These are phyloP conservation scores for Acaromyces ingoldii DNA, from an alignment of 1,284 basidiomycete species.

Conservation along the genomic window DNA sequence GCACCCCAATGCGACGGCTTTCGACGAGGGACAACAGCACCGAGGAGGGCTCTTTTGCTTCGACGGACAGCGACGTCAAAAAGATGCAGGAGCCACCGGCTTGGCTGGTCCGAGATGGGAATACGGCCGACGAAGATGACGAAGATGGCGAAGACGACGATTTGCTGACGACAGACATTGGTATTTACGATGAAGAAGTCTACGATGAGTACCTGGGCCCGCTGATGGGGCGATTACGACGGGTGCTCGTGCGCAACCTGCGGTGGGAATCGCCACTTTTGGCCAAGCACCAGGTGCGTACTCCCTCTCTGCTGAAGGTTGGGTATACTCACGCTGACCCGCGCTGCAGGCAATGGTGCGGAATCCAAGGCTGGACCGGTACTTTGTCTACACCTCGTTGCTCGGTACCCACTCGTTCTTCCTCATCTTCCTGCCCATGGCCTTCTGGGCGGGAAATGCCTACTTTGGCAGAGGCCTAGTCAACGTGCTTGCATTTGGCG, in stretches of 20 bases:
- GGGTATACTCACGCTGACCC: background rate
- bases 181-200: slow-evolving; percentile 25
- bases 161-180: slow-evolving; percentile 27
- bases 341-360: slow-evolving; percentile 13
- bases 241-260: slow-evolving; percentile 20
- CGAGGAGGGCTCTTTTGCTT: background rate
- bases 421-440: slow-evolving; percentile 76
- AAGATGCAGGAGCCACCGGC: background rate
- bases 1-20: too few relatives aligned
- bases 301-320: background rate
- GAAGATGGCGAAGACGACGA: slow-evolving; percentile 12
- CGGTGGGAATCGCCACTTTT: slow-evolving; percentile 22
- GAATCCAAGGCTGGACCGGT: slow-evolving; percentile 67
- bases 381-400: slow-evolving; percentile 84
- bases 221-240: slow-evolving; percentile 23
- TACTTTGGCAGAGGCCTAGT: slow-evolving; percentile 63
- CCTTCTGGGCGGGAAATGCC: slow-evolving; percentile 79
- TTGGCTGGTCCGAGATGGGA: background rate
- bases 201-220: slow-evolving; percentile 35
- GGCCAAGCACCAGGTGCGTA: slow-evolving; percentile 22
- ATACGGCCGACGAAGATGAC: slow-evolving; percentile 5
- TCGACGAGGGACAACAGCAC: too few relatives aligned
- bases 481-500: slow-evolving; percentile 71
- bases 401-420: slow-evolving; percentile 85
- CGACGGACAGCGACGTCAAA: background rate